A percentile compares a stretch with the other conserved stretches of the same genome.
These are phyloP conservation scores for Pyricularia grisea DNA, from an alignment of 2,329 filamentous ascomycete species.

Conservation along the genomic window DNA sequence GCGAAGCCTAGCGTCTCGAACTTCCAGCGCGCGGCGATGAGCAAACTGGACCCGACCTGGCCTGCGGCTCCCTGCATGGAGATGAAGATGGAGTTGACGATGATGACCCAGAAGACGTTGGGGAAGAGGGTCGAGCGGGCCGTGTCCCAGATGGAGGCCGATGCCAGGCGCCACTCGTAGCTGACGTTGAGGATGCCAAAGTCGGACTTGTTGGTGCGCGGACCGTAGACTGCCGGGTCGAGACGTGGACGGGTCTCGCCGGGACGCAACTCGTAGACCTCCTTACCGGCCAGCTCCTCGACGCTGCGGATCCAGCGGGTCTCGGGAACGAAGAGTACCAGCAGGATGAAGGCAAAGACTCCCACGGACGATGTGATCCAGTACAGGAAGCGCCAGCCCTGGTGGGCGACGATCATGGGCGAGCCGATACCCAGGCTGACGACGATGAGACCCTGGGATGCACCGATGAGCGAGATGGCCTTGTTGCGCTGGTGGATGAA, in stretches of 20 bases:
- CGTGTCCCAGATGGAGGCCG: constrained; percentile 12
- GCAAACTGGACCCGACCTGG: constrained; percentile 13
- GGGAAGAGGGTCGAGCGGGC: constrained; percentile 19
- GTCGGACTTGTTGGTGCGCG: constrained; percentile 14
- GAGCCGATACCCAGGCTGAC: constrained; percentile 18
- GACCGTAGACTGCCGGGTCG: constrained; percentile 15
- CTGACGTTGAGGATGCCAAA: constrained; percentile 17
- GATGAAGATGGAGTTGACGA: constrained; percentile 17
- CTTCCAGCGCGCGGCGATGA: constrained; percentile 17
- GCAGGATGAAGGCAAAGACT: constrained; percentile 17
- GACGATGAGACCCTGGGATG: constrained; percentile 17
- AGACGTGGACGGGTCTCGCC: constrained; percentile 18
- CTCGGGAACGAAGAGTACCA: constrained; percentile 20
- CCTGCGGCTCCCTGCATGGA: constrained; percentile 14
- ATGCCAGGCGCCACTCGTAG: constrained; percentile 13
- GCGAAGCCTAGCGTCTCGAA: constrained; percentile 17
- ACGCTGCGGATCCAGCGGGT: constrained; percentile 16
- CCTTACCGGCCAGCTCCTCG: constrained; percentile 19
- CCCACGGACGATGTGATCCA: constrained; percentile 19
- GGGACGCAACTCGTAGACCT: constrained; percentile 13
- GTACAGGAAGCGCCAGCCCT: constrained; percentile 22
- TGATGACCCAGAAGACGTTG: constrained; percentile 18
- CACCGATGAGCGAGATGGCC: constrained; percentile 8
- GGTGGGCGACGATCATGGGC: constrained; percentile 16
- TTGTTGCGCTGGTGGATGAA: constrained; percentile 9